Evolutionary conservation across 148 eudicot species (phyloP).

Genomic region (Salicornia ramosissima): DNA sequence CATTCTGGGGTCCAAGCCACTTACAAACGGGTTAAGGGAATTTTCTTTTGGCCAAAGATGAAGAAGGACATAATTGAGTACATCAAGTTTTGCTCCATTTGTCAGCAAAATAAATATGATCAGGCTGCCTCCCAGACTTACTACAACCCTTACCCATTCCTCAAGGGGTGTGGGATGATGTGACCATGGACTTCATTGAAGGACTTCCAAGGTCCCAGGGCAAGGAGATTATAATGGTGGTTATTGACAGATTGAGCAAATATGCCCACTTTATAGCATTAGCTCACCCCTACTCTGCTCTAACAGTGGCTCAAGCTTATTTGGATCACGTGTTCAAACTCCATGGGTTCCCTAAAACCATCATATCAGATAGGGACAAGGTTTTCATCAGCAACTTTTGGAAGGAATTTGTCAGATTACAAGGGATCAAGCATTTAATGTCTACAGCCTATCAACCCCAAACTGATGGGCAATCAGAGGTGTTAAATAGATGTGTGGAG

Average conservation of each 20-base stretch:
- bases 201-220: background rate
- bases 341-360: background rate
- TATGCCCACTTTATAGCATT: background rate
- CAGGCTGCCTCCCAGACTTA: background rate
- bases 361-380: background rate
- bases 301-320: background rate
- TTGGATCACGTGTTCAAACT: background rate
- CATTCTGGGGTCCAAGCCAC: background rate
- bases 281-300: background rate
- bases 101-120: background rate
- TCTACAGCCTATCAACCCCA: background rate
- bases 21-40: too few species aligned
- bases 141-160: constrained; percentile 1
- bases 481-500: background rate
- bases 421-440: background rate
- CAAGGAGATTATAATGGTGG: background rate
- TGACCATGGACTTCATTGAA: constrained; percentile 4
- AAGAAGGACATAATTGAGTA: background rate
- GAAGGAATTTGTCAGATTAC: background rate
- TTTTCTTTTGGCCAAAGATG: background rate
- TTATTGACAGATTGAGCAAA: background rate
- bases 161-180: background rate
- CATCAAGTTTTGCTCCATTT: background rate
- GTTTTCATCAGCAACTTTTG: background rate
- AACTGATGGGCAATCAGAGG: background rate